phyloP scores from a whole-genome alignment of 495 filamentous ascomycete genomes.

The Hypoxylon lienhwacheense region DNA sequence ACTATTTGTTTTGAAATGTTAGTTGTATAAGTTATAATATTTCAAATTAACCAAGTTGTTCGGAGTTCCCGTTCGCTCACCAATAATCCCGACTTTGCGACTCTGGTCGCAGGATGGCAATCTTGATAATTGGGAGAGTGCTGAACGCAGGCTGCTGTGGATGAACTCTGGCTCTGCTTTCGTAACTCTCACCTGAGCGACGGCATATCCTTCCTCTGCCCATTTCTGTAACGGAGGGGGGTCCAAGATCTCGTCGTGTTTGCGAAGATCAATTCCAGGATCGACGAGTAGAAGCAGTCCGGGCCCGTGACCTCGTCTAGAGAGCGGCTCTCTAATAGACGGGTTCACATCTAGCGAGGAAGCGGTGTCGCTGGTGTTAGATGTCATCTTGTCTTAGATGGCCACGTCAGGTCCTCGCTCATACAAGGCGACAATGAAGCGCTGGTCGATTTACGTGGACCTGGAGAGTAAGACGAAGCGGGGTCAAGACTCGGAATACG shows the following conservation, averaged over 20 bases:
- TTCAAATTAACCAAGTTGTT: neutral
- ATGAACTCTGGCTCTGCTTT: constrained; percentile 7
- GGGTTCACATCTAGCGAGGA: neutral
- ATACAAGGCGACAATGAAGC: no score
- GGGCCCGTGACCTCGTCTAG: constrained; percentile 35
- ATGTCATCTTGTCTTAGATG: no score
- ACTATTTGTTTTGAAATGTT: constrained; percentile 5
- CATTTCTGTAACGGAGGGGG: constrained; percentile 58
- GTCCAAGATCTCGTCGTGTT: constrained; percentile 39
- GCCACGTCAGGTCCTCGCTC: no score
- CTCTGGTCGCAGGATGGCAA: constrained; percentile 35
- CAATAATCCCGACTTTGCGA: constrained; percentile 41
- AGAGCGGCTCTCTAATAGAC: constrained; percentile 25
- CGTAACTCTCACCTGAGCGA: constrained; percentile 43
- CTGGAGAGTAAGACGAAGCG: no score
- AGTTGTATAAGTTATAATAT: constrained; percentile 1
- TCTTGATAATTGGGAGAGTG: constrained; percentile 29
- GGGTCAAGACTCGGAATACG: no score
- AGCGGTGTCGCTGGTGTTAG: neutral
- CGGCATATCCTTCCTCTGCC: constrained; percentile 62
- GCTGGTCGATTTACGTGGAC: no score
- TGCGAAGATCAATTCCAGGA: constrained; percentile 18
- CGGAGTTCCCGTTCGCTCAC: constrained; percentile 36
- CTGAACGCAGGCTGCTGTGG: constrained; percentile 19
- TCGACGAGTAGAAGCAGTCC: constrained; percentile 34